phyloP scores from a whole-genome alignment of 192 early-diverging fungal genomes.

The Polychytrium aggregatum region DNA sequence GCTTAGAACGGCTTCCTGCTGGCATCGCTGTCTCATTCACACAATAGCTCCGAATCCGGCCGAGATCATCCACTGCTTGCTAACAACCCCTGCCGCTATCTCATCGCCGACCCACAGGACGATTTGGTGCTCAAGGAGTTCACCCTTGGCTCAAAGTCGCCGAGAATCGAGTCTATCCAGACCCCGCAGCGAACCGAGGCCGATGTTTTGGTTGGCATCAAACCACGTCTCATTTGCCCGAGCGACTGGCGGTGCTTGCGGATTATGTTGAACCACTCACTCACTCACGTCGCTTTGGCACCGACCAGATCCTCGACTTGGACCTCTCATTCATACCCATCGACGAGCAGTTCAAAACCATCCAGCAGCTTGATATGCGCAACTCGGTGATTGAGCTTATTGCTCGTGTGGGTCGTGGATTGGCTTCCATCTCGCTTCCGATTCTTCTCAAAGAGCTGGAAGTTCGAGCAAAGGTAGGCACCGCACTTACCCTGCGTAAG shows the following conservation, averaged over 20 bases:
- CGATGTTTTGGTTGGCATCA: slow-evolving; percentile 14
- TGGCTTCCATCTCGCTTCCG: slow-evolving; percentile 72
- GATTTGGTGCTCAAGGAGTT: slow-evolving; percentile 31
- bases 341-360: too few species aligned
- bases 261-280: neutral
- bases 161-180: slow-evolving; percentile 31
- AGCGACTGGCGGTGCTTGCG: neutral
- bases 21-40: too few species aligned
- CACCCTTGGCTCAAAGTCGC: slow-evolving; percentile 33
- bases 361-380: slow-evolving; percentile 31
- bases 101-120: too few species aligned
- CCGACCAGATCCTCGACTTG: slow-evolving; percentile 73
- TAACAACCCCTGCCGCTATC: too few species aligned
- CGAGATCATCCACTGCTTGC: too few species aligned
- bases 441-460: slow-evolving; percentile 78
- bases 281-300: neutral
- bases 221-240: neutral
- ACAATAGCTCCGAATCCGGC: too few species aligned
- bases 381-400: slow-evolving; percentile 83
- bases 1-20: too few species aligned
- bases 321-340: slow-evolving; percentile 75
- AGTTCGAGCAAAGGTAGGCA: slow-evolving; percentile 26
- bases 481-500: too few species aligned
- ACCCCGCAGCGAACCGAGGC: slow-evolving; percentile 16
- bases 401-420: slow-evolving; percentile 76